Evolutionary conservation across 2,329 filamentous ascomycete genomes (phyloP).

Genomic region (Aspergillus fructus): DNA sequence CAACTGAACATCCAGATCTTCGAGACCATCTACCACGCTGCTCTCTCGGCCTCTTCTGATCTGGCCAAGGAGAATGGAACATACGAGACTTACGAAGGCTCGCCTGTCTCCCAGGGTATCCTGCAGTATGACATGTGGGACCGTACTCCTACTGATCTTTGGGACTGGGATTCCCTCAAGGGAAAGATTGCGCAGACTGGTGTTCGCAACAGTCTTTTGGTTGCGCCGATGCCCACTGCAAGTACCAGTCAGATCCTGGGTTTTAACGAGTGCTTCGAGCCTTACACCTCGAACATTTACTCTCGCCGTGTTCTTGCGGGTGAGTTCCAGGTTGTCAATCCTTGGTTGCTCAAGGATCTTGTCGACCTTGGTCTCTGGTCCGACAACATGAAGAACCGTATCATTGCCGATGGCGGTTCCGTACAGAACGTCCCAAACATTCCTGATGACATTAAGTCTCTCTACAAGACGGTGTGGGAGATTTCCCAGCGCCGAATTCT

Average conservation of each 20-base stretch:
- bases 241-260: conserved; percentile 97
- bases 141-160: conserved; percentile 87
- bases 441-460: conserved; percentile 87
- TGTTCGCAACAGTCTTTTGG: conserved; percentile 89
- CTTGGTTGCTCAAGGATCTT: conserved; percentile 96
- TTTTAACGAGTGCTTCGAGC: conserved; percentile 99
- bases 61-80: conserved; percentile 79
- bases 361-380: conserved; percentile 98
- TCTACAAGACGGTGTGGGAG: conserved; percentile 99
- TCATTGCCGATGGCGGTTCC: conserved; percentile 94
- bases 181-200: conserved; percentile 88
- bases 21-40: conserved; percentile 98
- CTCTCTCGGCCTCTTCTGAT: conserved; percentile 83
- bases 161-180: conserved; percentile 92
- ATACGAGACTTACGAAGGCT: conserved; percentile 89
- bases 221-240: conserved; percentile 97
- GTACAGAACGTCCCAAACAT: conserved; percentile 98
- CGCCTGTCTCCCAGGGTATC: conserved; percentile 89
- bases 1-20: conserved; percentile 98
- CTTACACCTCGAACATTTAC: conserved; percentile 99
- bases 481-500: conserved; percentile 94
- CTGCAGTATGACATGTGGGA: conserved; percentile 99
- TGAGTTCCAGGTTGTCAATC: conserved; percentile 99
- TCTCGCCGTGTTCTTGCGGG: conserved; percentile 95
- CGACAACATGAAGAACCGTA: conserved; percentile 99